These are phyloP conservation scores for Neurospora hispaniola DNA, from an alignment of 495 filamentous ascomycete species.

Conservation along the genomic window DNA sequence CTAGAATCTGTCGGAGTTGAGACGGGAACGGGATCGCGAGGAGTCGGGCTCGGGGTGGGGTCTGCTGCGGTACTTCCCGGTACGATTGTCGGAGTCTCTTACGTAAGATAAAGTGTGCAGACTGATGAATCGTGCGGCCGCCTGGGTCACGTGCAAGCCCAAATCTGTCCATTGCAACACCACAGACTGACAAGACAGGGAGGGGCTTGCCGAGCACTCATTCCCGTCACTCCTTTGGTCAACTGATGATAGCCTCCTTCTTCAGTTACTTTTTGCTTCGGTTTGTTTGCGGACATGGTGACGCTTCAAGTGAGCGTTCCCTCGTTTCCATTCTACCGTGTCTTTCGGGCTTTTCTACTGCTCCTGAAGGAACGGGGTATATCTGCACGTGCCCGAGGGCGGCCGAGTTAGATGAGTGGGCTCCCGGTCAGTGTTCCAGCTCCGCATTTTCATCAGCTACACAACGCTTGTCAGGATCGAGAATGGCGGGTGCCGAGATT, in stretches of 20 bases:
- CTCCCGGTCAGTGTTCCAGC: background rate
- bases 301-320: background rate
- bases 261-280: background rate
- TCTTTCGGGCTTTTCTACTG: background rate
- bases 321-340: background rate
- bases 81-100: background rate
- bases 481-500: background rate
- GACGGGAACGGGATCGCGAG: background rate
- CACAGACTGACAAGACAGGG: too few species aligned
- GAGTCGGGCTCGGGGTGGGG: background rate
- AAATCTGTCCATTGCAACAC: background rate
- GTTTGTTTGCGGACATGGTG: background rate
- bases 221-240: background rate
- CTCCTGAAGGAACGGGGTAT: background rate
- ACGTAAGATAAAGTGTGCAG: background rate
- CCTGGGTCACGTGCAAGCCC: background rate
- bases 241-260: background rate
- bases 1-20: background rate
- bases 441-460: background rate
- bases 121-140: background rate
- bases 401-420: background rate
- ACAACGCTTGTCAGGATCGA: background rate
- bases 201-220: too few species aligned
- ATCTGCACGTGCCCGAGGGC: background rate
- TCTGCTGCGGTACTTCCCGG: background rate